Percentiles rank a stretch among this genome's conserved stretches.
Evolutionary conservation across 768 basidiomycete genomes (phyloP).

Genomic region (Pisolithus orientalis): DNA sequence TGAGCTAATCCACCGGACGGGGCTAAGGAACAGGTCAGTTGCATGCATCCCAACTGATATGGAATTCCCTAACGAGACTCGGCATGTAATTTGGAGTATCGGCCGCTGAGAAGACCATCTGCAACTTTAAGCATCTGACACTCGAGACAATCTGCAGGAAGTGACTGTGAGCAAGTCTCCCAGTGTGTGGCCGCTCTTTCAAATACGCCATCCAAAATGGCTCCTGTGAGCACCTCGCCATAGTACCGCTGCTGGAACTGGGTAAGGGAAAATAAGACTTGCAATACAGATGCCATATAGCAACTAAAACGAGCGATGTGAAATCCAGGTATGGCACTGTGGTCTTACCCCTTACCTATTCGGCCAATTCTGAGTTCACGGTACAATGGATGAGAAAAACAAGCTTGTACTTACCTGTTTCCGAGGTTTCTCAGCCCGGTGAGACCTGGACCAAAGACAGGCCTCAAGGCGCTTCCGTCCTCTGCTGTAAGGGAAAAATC

Average conservation of each 20-base stretch:
- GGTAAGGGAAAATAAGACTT: constrained; percentile 77
- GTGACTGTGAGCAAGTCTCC: constrained; percentile 50
- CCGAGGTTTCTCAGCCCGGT: constrained; percentile 92
- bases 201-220: constrained; percentile 5
- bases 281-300: constrained; percentile 94
- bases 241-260: constrained; percentile 72
- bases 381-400: not conserved
- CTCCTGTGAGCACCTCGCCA: constrained; percentile 12
- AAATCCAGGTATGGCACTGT: not conserved
- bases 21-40: constrained; percentile 12
- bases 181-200: constrained; percentile 47
- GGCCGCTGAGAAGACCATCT: constrained; percentile 88
- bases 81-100: constrained; percentile 68
- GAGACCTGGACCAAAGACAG: constrained; percentile 81
- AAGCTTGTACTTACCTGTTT: constrained; percentile 54
- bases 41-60: constrained; percentile 5
- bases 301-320: constrained; percentile 48
- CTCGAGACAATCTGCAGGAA: constrained; percentile 85
- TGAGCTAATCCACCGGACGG: constrained; percentile 30
- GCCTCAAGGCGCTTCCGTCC: constrained; percentile 81
- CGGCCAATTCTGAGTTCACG: not conserved
- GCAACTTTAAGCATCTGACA: constrained; percentile 92
- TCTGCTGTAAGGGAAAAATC: constrained; percentile 89
- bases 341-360: not conserved
- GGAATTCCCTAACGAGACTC: constrained; percentile 16